Evolutionary conservation across 2,329 filamentous ascomycete genomes (phyloP).

Genomic region (Periconia sp.): DNA sequence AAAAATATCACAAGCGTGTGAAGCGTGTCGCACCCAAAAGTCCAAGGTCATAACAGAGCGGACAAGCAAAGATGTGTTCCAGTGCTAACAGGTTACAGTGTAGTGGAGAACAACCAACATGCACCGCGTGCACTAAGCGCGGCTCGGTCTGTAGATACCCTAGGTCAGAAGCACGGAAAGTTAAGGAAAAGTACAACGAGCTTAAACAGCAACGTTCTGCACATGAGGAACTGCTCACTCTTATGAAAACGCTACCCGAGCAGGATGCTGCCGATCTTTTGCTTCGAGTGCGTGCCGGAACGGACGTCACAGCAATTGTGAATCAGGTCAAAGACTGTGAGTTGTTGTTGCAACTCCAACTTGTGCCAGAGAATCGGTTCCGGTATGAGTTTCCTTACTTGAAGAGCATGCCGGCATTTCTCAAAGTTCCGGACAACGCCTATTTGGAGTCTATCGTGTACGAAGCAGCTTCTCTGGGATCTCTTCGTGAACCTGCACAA

Average conservation of each 20-base stretch:
- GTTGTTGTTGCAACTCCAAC: too few relatives aligned
- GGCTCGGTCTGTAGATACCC: conserved; percentile 8
- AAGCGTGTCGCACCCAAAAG: not conserved
- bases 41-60: not conserved
- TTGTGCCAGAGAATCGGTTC: not conserved
- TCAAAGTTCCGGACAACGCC: not conserved
- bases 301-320: conserved; percentile 1
- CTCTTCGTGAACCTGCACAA: too few relatives aligned
- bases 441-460: not conserved
- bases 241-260: too few relatives aligned
- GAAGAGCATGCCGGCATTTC: not conserved
- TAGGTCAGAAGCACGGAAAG: conserved; percentile 4
- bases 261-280: too few relatives aligned
- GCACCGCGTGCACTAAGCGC: conserved; percentile 1
- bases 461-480: not conserved
- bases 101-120: not conserved
- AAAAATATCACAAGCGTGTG: not conserved
- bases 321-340: conserved; percentile 12
- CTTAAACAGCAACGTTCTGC: conserved; percentile 4
- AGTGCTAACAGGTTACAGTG: conserved; percentile 6
- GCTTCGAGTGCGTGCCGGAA: too few relatives aligned
- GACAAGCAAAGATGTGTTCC: not conserved
- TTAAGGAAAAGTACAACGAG: conserved; percentile 10
- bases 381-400: not conserved
- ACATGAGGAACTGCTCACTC: too few relatives aligned